These are phyloP conservation scores for Sordaria brevicollis DNA, from an alignment of 495 filamentous ascomycete genomes.

Conservation along the genomic window DNA sequence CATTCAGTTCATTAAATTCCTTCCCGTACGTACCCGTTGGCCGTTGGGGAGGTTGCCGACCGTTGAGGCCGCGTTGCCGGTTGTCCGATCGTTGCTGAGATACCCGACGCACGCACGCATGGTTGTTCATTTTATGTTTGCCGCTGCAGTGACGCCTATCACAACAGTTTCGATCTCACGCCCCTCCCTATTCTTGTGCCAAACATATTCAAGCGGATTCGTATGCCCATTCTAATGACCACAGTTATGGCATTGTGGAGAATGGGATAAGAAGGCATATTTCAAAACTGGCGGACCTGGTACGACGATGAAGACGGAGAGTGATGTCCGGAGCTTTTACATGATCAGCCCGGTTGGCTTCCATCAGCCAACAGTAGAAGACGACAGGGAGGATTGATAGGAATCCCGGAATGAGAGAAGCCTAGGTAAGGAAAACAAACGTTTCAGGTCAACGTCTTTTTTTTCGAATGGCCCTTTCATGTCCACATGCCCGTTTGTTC, in stretches of 20 bases:
- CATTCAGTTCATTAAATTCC: background rate
- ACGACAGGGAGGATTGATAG: too few species aligned
- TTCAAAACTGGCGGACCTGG: background rate
- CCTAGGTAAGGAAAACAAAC: too few species aligned
- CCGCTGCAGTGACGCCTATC: background rate
- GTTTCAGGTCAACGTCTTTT: too few species aligned
- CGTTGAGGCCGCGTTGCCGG: background rate
- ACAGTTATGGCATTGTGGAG: background rate
- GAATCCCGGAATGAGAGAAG: too few species aligned
- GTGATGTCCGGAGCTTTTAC: too few species aligned
- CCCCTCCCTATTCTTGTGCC: background rate
- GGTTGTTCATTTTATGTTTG: background rate
- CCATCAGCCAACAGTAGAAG: too few species aligned
- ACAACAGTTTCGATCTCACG: background rate
- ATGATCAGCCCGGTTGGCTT: too few species aligned
- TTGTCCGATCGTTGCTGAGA: background rate
- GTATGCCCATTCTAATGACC: background rate
- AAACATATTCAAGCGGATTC: background rate
- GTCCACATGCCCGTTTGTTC: background rate
- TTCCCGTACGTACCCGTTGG: background rate
- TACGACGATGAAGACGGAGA: too few species aligned
- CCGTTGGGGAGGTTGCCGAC: background rate
- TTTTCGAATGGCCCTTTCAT: too few species aligned
- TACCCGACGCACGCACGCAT: background rate
- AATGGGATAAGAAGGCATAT: background rate